A percentile compares a stretch with the other conserved stretches of the same genome.
Evolutionary conservation across 2,329 filamentous ascomycete species (phyloP).

Genomic region (Pyrenochaeta sp.): DNA sequence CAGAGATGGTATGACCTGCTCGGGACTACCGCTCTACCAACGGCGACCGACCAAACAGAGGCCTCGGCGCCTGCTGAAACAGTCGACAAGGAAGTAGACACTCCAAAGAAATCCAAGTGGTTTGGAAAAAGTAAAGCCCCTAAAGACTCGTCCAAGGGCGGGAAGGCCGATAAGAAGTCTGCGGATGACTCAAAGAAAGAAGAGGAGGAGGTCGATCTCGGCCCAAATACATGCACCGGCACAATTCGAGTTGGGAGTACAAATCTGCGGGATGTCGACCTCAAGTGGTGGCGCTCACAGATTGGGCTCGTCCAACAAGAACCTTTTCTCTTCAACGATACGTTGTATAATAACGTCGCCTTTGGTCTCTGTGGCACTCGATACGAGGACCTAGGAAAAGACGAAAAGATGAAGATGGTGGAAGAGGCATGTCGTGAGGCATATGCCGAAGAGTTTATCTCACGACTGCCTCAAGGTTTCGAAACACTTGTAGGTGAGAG

Average conservation of each 20-base stretch:
- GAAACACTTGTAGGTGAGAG: constrained; percentile 78
- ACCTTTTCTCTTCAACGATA: constrained; percentile 52
- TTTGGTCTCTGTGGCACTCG: constrained; percentile 49
- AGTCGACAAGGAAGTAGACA: constrained; percentile 13
- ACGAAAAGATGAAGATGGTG: constrained; percentile 65
- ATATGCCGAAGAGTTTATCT: constrained; percentile 50
- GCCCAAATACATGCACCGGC: constrained; percentile 46
- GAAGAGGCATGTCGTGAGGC: constrained; percentile 50
- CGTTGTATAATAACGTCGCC: constrained; percentile 50
- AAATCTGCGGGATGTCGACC: constrained; percentile 41
- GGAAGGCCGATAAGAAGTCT: not conserved
- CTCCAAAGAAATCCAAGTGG: constrained; percentile 21
- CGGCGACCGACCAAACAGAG: constrained; percentile 4
- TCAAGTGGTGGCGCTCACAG: constrained; percentile 57
- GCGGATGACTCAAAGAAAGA: constrained; percentile 16
- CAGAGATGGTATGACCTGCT: constrained; percentile 74
- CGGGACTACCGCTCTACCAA: constrained; percentile 28
- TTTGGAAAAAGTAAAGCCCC: constrained; percentile 5
- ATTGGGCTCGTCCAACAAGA: constrained; percentile 56
- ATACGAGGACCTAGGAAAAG: constrained; percentile 63
- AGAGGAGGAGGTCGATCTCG: constrained; percentile 24
- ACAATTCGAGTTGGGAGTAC: constrained; percentile 37
- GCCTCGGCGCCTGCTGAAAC: not conserved
- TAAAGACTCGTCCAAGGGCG: constrained; percentile 2
- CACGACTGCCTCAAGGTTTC: constrained; percentile 65